Base-by-base conservation (phyloP, 2,329 filamentous ascomycete genomes). In the Talaromyces amestolkiae region DNA sequence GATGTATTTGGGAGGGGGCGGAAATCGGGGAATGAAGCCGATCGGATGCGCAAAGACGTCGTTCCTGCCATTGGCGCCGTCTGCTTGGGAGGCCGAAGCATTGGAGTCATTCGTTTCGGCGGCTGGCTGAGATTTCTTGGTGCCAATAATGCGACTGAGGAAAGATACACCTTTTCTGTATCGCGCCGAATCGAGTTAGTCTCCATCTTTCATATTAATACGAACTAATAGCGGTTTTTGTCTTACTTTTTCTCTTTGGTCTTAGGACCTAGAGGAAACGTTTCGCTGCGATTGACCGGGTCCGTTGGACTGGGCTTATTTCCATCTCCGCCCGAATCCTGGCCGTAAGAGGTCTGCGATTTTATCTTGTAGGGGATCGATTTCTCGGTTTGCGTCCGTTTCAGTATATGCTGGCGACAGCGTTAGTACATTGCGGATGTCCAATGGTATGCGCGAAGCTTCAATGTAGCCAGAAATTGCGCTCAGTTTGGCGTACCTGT, bases 1-100 rank as follows among this genome's bases (percentile, higher is more conserved):
- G 72, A 98, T 95, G 74, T 98, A 98, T 31, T 91, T 88, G 2
- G 93, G 92, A 3, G 94, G 93, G 63, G 93, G 91, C 69, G 95
- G 95, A 73, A 96, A 89, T 68, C 89, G 87, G 8, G 95, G 94
- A 64, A 92, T 92, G 76, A 90, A 98, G 66, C 92, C 90, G 72
- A 91, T 85, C 60, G 90, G 86, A 66, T 92, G 89, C 43, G 90
- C 90, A 76, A 96, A 94, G 66, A 93, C 88, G 71, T 90, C 87
- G 77, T 96, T 89, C 81, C 89, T 91, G 69, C 59, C 63, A 58
- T 39, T 61, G 24, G 53, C 27, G 17, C 92, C 86, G 70, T 87
- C 86, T 69, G 86, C 85, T 60, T 88, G 89, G 56, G 87, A 77
- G 71, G 93, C 91, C 1, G 90, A 92, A 72, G 86, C 89, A 78